Base-by-base conservation (phyloP, 129 eudicot genomes). In the Ambrosia artemisiifolia region DNA sequence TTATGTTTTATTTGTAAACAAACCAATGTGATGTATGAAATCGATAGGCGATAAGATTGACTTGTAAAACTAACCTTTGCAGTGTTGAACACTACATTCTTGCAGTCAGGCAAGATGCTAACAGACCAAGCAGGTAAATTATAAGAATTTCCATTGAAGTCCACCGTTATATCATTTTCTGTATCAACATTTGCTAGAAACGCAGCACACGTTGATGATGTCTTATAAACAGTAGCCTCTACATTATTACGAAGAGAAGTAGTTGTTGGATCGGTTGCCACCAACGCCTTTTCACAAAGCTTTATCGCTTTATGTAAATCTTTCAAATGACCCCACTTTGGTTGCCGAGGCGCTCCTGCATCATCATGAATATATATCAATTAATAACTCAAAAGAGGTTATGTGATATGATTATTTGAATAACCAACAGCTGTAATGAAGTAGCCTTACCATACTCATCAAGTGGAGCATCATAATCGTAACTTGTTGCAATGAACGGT, bases 51-150 rank as follows among this genome's bases (percentile, higher is more conserved):
- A 6, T 30, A 69, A 11, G 67, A 16, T 74, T 68, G 75, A 57
- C 60, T 18, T 50, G 40, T 6, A 69, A 75, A 42, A 19, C 84
- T 2, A 79, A 93, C 98, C 96, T 90, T 88, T 63, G 96, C 98
- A 65, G 98, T 83, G 43, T 94, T 90, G 65, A 90, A 82, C 28
- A 56, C 97, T 11, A 94, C 98, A 78, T 83, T 94, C 76, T 90
- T 94, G 91, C 97, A 94, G 85, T 94, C 98, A 49, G 96, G 98
- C 83, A 94, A 85, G 89, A 94, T 90, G 95, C 96, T 94, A 70
- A 94, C 98, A 47, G 97, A 94, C 98, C 97, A 90, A 17, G 92
- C 95, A 24, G 98, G 98, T 80, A 94, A 60, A 34, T 69, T 71
- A 81, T 94, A 90, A 17, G 96, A 90, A 73, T 88, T 86, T 20